Percentiles rank a stretch among this genome's conserved stretches.
Conservation (phyloP, 2,329 filamentous ascomycete genomes). For the Capronia epimyces region DNA sequence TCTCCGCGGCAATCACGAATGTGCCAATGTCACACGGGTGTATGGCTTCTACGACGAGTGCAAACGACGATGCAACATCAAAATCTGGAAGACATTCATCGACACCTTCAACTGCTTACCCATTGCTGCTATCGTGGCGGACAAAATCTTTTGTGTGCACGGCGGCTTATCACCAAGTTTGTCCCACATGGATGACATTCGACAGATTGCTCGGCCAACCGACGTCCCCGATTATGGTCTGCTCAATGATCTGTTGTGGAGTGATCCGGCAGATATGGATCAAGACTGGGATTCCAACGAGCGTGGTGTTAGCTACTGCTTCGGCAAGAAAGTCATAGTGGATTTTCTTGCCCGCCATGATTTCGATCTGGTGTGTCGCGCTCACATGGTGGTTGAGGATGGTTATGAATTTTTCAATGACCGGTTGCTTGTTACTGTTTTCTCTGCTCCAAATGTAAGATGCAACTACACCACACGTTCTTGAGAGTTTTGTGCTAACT, state of each 20-base stretch:
- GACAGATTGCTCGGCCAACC: conserved; percentile 88
- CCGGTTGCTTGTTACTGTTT: conserved; percentile 88
- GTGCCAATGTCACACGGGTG: conserved; percentile 89
- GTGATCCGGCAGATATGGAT: conserved; percentile 96
- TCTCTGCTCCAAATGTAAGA: conserved; percentile 94
- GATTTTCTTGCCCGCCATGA: conserved; percentile 92
- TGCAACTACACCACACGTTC: conserved; percentile 29
- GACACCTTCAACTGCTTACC: conserved; percentile 95
- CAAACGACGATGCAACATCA: conserved; percentile 92
- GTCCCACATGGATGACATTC: conserved; percentile 96
- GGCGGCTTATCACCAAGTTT: conserved; percentile 88
- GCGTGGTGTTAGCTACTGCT: conserved; percentile 94
- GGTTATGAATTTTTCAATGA: conserved; percentile 99
- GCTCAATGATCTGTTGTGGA: conserved; percentile 93
- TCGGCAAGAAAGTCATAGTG: conserved; percentile 96
- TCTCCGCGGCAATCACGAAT: conserved; percentile 90
- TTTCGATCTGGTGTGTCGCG: conserved; percentile 93
- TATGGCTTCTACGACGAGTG: conserved; percentile 99
- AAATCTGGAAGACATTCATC: conserved; percentile 96
- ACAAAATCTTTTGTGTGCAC: conserved; percentile 97
- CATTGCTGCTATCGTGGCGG: conserved; percentile 92
- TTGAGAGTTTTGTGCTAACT: background rate
- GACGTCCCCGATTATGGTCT: conserved; percentile 96
- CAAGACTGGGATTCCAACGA: conserved; percentile 98
- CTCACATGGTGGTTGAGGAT: conserved; percentile 98